Base-by-base conservation (phyloP, 805 yeast genomes). In the Debaryomyces maramus region DNA sequence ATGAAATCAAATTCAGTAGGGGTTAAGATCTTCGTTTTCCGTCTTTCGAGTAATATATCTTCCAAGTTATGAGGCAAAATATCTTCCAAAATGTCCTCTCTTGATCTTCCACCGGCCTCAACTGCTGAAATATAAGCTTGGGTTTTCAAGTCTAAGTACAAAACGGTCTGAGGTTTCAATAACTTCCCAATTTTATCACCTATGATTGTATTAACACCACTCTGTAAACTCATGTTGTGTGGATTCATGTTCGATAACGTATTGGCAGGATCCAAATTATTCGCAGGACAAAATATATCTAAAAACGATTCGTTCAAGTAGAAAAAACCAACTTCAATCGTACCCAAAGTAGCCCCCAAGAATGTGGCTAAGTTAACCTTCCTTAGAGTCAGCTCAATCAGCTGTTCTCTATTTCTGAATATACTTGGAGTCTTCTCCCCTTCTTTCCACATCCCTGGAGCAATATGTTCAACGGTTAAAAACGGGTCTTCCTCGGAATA, bases 81-180 rank as follows among this genome's bases (percentile, higher is more conserved):
- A 50, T 82, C 87, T 38, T 85, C 80, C 47, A 90, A 66, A 8
- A 88, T 76, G 32, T 83, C 90, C 41, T 73, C 75, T 45, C 78
- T 75, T 1, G 85, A 67, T 48, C 85, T 69, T 39, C 80, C 78
- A 8, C 73, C 74, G 1, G 82, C 72, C 53, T 84, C 87, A 44
- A 90, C 61, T 0, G 95, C 96, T 1, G 97, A 83, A 15, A 93
- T 89, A 56, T 81, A 93, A 0, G 97, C 96, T 61, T 93, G 99
- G 0, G 99, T 93, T 59, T 93, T 93, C 57, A 93, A 73, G 50
- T 93, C 97, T 28, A 93, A 69, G 50, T 75, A 88, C 36, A 93
- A 63, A 9, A 78, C 80, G 0, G 93, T 89, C 51, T 88, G 97
- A 7, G 85, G 78, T 58, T 89, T 89, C 43, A 88, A 66, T 30